Conservation (phyloP, 1,284 basidiomycete species). For the Porodaedalea pini region DNA sequence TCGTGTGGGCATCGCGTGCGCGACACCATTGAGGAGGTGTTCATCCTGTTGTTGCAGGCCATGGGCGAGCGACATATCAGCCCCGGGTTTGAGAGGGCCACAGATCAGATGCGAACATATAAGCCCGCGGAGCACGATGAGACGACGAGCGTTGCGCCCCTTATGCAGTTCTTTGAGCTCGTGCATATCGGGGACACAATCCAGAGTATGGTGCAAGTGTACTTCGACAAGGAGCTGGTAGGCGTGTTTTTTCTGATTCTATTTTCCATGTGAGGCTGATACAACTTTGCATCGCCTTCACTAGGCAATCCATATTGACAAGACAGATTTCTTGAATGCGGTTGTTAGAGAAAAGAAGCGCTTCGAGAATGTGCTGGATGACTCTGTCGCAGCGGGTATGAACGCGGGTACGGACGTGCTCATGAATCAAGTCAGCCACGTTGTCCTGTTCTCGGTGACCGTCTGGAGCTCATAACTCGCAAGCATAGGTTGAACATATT, state of each 20-base stretch:
- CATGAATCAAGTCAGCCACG: constrained; percentile 78
- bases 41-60: constrained; percentile 78
- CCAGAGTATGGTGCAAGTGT: constrained; percentile 95
- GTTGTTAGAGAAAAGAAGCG: constrained; percentile 96
- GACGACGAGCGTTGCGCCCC: constrained; percentile 78
- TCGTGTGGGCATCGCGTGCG: constrained; percentile 76
- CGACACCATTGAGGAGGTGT: constrained; percentile 90
- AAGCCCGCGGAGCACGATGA: constrained; percentile 80
- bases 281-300: background rate
- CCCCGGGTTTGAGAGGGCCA: constrained; percentile 86
- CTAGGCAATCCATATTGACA: constrained; percentile 82
- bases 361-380: constrained; percentile 90
- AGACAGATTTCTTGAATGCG: constrained; percentile 88
- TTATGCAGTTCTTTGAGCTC: constrained; percentile 96
- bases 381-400: constrained; percentile 87
- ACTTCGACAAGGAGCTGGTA: constrained; percentile 94
- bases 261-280: background rate
- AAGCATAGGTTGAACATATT: constrained; percentile 84
- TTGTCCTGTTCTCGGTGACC: background rate
- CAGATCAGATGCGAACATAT: constrained; percentile 82
- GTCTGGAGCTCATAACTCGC: constrained; percentile 6
- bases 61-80: constrained; percentile 79
- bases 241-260: constrained; percentile 26
- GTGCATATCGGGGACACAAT: constrained; percentile 98
- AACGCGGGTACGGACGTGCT: constrained; percentile 94